These are phyloP conservation scores for Dryas alaskensis DNA, from an alignment of 306 rosid genomes.

Conservation along the genomic window DNA sequence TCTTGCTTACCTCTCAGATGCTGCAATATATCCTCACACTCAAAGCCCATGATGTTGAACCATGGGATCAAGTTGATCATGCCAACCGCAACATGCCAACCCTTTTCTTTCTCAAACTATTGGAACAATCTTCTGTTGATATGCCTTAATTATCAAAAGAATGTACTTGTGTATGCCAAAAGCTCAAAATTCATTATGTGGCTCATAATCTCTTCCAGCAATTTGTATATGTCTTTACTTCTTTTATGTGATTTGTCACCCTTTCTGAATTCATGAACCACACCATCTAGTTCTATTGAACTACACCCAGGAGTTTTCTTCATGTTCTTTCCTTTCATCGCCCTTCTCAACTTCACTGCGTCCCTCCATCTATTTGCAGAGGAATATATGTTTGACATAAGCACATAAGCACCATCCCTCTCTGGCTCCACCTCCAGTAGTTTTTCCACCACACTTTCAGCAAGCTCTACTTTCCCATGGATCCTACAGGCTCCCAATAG, in stretches of 20 bases:
- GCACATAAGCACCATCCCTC: constrained; percentile 37
- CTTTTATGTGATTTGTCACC: constrained; percentile 32
- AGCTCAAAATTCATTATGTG: constrained; percentile 24
- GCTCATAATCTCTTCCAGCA: constrained; percentile 24
- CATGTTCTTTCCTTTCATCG: constrained; percentile 40
- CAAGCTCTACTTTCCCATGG: constrained; percentile 36
- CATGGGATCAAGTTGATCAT: background rate
- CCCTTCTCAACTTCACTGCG: constrained; percentile 41
- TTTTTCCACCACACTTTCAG: constrained; percentile 30
- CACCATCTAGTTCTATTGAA: constrained; percentile 41
- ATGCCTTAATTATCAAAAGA: background rate
- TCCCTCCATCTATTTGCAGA: constrained; percentile 42
- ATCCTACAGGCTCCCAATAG: constrained; percentile 45
- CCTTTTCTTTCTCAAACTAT: background rate
- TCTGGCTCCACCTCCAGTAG: constrained; percentile 30
- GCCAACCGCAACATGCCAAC: background rate
- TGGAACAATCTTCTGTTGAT: background rate
- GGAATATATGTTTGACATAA: constrained; percentile 43
- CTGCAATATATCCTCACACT: constrained; percentile 4
- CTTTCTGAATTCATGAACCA: constrained; percentile 39
- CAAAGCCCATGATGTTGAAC: background rate
- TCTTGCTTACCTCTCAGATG: constrained; percentile 4
- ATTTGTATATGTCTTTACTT: constrained; percentile 25
- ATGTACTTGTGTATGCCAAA: background rate
- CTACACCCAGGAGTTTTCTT: constrained; percentile 47